Evolutionary conservation across 2,329 filamentous ascomycete genomes (phyloP), one percentile per base, ranked within the genome.

Genomic region (Calonectria honghensis): DNA sequence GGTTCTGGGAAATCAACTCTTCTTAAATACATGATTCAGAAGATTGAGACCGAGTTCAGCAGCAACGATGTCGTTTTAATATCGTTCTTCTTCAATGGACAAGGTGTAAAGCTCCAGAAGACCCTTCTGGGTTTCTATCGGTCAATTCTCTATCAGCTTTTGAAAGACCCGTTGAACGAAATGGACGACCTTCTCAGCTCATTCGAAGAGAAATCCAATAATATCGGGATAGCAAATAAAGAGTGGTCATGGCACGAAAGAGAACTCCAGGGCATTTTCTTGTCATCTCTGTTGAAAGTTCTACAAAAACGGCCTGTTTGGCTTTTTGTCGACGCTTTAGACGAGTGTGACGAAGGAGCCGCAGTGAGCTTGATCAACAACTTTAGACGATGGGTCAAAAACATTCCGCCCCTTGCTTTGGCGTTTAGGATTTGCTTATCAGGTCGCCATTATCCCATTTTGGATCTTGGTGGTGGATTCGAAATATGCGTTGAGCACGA

Each of bases 311-410:
- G 59, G 9, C 54, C 76, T 9, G 61, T 85, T 3, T 79, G 73
- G 68, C 24, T 85, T 2, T 83, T 84, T 37, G 63, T 86, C n/a
- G 85, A 86, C 31, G 84, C 84, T 0, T 61, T 86, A 0, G 84
- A 86, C 70, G 84, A 86, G 70, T 79, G 79, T 50, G 83, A 82
- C 14, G 41, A 83, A 68, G 45, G 78, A 0, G 68, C 61, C 41
- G 84, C 83, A 0, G 48, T 74, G 1, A 3, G 71, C 0, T 52
- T 85, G 1, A 72, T 78, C 6, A 13, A 70, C 0, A 50, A 64
- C 0, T 79, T 85, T 52, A 76, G 50, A 35, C 37, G 32, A 0
- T 52, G 83, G 4, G 39, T 82, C 6, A 3, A 57, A 11, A 71
- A 81, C 20, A 63, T 66, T 6, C 45, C 80, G 10, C 57, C 74